phyloP scores from a whole-genome alignment of 2,329 filamentous ascomycete genomes.

The Xylaria sp. region DNA sequence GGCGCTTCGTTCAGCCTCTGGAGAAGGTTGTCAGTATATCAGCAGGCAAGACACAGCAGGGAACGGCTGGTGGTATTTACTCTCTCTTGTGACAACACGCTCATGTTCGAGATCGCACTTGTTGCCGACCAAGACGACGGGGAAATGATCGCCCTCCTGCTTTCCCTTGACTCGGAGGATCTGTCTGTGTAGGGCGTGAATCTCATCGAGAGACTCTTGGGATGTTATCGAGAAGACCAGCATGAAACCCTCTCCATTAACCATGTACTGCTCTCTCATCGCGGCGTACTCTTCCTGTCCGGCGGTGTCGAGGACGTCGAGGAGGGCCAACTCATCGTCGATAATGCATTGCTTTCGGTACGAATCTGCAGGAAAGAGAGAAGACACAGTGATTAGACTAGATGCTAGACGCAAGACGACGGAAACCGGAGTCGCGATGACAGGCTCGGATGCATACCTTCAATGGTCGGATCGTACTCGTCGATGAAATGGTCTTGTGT shows the following conservation, averaged over 20 bases:
- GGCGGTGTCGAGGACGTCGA: constrained; percentile 96
- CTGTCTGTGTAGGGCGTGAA: constrained; percentile 97
- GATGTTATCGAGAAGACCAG: constrained; percentile 98
- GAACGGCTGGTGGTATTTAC: constrained; percentile 43
- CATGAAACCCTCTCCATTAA: constrained; percentile 94
- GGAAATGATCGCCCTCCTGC: constrained; percentile 74
- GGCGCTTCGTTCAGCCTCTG: constrained; percentile 65
- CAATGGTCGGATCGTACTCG: constrained; percentile 98
- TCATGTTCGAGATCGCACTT: constrained; percentile 97
- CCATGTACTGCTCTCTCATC: constrained; percentile 99
- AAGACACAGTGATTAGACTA: no score
- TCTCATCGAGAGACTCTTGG: constrained; percentile 95
- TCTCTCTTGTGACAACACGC: constrained; percentile 85
- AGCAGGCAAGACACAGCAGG: constrained; percentile 2
- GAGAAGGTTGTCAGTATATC: constrained; percentile 15
- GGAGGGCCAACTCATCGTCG: constrained; percentile 93
- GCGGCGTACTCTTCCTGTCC: constrained; percentile 99
- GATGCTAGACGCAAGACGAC: background rate
- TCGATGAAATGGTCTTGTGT: constrained; percentile 97
- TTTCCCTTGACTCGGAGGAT: constrained; percentile 98
- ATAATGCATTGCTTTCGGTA: constrained; percentile 99
- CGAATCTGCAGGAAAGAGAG: constrained; percentile 59
- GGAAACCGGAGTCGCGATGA: background rate
- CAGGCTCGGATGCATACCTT: constrained; percentile 58
- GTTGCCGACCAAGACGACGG: constrained; percentile 98